Evolutionary conservation across 345 rosid genomes (phyloP).

Genomic region (Linum lewisii): DNA sequence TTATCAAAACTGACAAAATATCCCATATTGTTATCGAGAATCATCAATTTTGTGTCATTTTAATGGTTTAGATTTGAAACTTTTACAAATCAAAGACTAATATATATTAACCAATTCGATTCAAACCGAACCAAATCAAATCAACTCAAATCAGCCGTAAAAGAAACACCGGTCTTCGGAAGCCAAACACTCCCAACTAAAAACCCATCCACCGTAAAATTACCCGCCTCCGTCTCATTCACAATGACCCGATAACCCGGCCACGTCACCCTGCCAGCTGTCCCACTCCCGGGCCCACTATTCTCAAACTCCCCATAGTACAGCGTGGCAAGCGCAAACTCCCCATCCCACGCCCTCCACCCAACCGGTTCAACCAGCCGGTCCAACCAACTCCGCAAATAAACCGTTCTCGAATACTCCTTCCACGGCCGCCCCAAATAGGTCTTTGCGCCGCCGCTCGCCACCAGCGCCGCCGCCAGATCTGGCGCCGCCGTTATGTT

Average conservation of each 20-base stretch:
- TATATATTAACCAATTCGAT: no score
- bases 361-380: background rate
- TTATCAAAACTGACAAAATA: no score
- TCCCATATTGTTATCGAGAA: no score
- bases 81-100: no score
- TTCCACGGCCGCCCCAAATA: conserved; percentile 1
- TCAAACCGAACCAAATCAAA: no score
- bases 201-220: background rate
- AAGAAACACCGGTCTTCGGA: no score
- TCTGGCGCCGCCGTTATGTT: conserved; percentile 52
- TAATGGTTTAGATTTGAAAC: no score
- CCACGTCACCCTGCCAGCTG: background rate
- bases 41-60: no score
- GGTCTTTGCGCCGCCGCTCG: background rate
- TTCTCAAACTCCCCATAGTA: background rate
- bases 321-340: background rate
- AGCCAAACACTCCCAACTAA: no score
- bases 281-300: background rate
- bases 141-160: no score
- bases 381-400: background rate
- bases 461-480: conserved; percentile 33
- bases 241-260: background rate
- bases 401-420: conserved; percentile 3
- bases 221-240: background rate
- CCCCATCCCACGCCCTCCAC: background rate